Percentiles rank a stretch among this genome's conserved stretches.
Evolutionary conservation across 2,329 filamentous ascomycete genomes (phyloP).

Genomic region (Pseudocercospora eumusae): DNA sequence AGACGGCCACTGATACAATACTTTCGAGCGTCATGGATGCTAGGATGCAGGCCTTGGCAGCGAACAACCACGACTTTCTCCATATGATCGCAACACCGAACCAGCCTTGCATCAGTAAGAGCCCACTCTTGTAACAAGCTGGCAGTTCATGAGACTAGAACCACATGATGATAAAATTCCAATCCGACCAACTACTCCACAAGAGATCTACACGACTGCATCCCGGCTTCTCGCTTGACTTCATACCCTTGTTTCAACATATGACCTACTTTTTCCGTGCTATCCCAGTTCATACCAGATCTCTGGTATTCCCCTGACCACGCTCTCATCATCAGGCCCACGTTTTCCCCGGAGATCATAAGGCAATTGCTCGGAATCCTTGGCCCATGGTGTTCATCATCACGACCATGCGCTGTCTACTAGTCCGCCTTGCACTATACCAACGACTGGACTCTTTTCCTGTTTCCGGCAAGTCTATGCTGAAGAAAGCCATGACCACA

Average conservation of each 20-base stretch:
- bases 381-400: not conserved
- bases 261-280: not conserved
- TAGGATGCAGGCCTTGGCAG: not conserved
- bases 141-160: not conserved
- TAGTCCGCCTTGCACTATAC: not conserved
- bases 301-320: not conserved
- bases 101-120: not conserved
- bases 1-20: not conserved
- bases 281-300: not conserved
- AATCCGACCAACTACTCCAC: not conserved
- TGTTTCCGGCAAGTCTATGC: not conserved
- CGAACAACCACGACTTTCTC: not conserved
- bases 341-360: no score
- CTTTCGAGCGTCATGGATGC: not conserved
- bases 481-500: not conserved
- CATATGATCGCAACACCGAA: not conserved
- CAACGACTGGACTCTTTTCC: not conserved
- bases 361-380: not conserved
- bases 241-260: not conserved
- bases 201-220: not conserved
- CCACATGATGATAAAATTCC: not conserved
- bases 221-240: not conserved
- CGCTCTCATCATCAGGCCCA: no score
- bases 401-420: not conserved
- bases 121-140: not conserved